Conservation (phyloP, 768 basidiomycete genomes). For the Pluteus cervinus region DNA sequence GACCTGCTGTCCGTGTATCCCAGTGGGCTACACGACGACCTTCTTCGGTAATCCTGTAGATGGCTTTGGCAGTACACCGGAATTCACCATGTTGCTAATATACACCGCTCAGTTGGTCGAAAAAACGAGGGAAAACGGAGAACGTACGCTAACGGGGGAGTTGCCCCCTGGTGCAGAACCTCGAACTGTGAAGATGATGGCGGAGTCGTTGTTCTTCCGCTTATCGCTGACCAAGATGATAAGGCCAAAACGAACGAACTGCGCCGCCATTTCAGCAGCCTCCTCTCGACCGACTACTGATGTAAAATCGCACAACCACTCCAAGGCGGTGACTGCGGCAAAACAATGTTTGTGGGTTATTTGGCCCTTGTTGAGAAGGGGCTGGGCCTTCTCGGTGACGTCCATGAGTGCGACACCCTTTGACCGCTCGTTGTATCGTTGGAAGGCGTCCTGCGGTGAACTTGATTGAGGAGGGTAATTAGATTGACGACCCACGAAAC, state of each 20-base stretch:
- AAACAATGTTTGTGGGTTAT: conserved; percentile 69
- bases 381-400: conserved; percentile 59
- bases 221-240: conserved; percentile 87
- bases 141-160: conserved; percentile 66
- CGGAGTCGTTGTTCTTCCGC: conserved; percentile 86
- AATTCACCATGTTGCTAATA: conserved; percentile 89
- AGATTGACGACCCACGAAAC: conserved; percentile 85
- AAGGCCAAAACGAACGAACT: conserved; percentile 93
- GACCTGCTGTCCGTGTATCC: conserved; percentile 45
- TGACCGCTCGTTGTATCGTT: conserved; percentile 74
- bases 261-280: conserved; percentile 95
- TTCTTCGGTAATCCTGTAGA: conserved; percentile 92
- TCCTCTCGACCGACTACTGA: conserved; percentile 95
- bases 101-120: conserved; percentile 11
- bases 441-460: conserved; percentile 52
- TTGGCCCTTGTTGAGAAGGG: conserved; percentile 41
- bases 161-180: conserved; percentile 72
- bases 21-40: conserved; percentile 83
- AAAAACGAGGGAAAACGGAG: conserved; percentile 6
- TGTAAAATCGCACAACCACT: conserved; percentile 98
- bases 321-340: conserved; percentile 78
- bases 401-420: conserved; percentile 71
- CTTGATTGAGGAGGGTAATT: conserved; percentile 59
- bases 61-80: conserved; percentile 91
- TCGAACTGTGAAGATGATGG: conserved; percentile 89